These are phyloP conservation scores for Leishmania tropica DNA, from an alignment of 208 protist species.

Conservation along the genomic window DNA sequence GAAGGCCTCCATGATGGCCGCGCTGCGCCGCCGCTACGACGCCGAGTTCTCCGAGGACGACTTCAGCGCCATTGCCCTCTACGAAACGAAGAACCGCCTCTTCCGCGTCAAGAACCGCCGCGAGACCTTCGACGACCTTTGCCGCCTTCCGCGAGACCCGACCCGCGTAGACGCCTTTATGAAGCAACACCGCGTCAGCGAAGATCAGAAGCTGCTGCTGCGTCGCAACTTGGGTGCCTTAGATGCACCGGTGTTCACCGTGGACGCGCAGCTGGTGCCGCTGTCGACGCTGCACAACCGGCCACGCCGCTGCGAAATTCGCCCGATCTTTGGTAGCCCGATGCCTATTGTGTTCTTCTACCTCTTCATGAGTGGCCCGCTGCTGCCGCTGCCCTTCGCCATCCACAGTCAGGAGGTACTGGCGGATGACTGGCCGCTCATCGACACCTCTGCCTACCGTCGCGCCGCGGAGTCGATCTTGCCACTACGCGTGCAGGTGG, in stretches of 20 bases:
- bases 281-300: conserved; percentile 48
- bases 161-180: conserved; percentile 33
- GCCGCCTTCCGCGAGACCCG: conserved; percentile 29
- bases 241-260: conserved; percentile 57
- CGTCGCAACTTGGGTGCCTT: conserved; percentile 55
- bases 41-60: conserved; percentile 41
- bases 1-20: conserved; percentile 51
- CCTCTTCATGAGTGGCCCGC: conserved; percentile 62
- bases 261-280: conserved; percentile 29
- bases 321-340: conserved; percentile 54
- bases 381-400: conserved; percentile 67
- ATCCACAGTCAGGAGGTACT: conserved; percentile 62
- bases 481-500: conserved; percentile 76
- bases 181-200: conserved; percentile 23
- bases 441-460: conserved; percentile 79
- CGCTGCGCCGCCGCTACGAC: conserved; percentile 33
- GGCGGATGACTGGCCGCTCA: conserved; percentile 84
- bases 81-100: conserved; percentile 36
- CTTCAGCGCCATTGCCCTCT: conserved; percentile 41
- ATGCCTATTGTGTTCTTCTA: conserved; percentile 70
- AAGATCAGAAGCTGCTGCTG: conserved; percentile 36
- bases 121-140: conserved; percentile 41
- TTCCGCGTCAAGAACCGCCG: conserved; percentile 37
- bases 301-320: conserved; percentile 24
- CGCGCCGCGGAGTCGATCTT: conserved; percentile 69